Evolutionary conservation across 345 rosid genomes (phyloP), one percentile per base, ranked within the genome.

Genomic region (Populus davidiana): DNA sequence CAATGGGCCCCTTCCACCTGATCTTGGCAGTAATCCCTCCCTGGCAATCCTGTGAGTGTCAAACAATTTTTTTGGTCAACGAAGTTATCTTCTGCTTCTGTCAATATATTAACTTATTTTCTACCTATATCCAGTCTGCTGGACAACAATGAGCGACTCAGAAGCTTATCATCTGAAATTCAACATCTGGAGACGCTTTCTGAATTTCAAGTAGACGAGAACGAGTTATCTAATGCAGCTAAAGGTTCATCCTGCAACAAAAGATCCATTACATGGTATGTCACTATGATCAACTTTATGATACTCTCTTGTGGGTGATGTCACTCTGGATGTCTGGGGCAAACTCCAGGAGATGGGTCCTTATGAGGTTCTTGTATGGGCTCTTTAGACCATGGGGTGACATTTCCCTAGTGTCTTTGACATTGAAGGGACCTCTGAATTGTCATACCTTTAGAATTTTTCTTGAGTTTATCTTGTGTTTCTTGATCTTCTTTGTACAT

Each of bases 21-120:
- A 84, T 49, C 78, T 88, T 78, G 72, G 61, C 78, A 81, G 79
- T 71, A 84, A 80, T 72, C 65, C 84, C 49, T 80, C 86, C 35
- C 71, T 91, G 61, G 78, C 83, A 25, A 86, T 79, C 76, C 88
- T 89, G 93, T 90, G 71, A 79, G 90, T 85, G 81, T 70, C 74
- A 17, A 61, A 20, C 54, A 54, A 35, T n/a, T 43, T 21, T 33
- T 20, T 16, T 75, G 25, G 6, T 59, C n/a, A 29, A 67, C 71
- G 56, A 1, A 52, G 59, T 44, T 65, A 65, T 31, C 69, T 62
- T 66, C 14, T 18, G 67, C 44, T 33, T 50, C 1, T 56, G 5
- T 52, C 69, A 17, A 71, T 67, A 9, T 63, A 66, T 33, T 49
- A 20, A 75, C 8, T 59, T 14, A n/a, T 36, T 65, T 59, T 3